Base-by-base conservation (phyloP, 148 eudicot species). In the Linanthus parryae region DNA sequence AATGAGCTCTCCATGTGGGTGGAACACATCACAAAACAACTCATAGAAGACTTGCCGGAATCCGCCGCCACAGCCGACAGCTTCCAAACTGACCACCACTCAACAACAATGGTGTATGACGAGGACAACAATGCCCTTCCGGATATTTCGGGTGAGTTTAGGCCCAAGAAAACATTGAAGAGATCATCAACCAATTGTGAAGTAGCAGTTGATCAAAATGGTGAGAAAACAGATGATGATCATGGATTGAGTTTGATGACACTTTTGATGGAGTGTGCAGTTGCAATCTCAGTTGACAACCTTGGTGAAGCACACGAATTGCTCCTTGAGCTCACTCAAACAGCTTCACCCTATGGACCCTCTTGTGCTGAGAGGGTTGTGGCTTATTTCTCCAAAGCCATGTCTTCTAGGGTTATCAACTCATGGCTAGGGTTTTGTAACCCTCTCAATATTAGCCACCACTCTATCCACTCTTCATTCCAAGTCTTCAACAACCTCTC, bases 231-330 rank as follows among this genome's bases (percentile, higher is more conserved):
- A 1, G 27, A 18, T 2, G 75, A 66, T 31, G 67, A 67, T 9
- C 45, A 56, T 13, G 72, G 65, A 4, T 27, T 75, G 33, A 57
- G 43, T 30, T 57, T 71, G 42, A 65, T 75, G 0, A 55, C 76
- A 2, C 63, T 52, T 18, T 55, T 75, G 1, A 34, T 75, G 9
- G 81, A 75, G 48, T 71, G 76, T 47, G 76, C 81, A 0, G 81
- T 75, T n/a, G 73, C 81, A 10, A 75, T 75, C 25, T 75, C 81
- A 0, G 70, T 75, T 12, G 81, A 75, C 61, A 75, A 75, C 48
- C 58, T 75, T 14, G 76, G 73, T 8, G 81, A 75, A 38, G 81
- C 76, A 42, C 76, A 75, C 29, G 42, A 70, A 49, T 66, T 71
- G 73, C 44, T 75, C 14, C 75, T 71, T 13, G 76, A 75, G 58